A percentile compares a stretch with the other conserved stretches of the same genome.
phyloP scores from a whole-genome alignment of 352 stramenopile genomes.

The Phytophthora europaea region DNA sequence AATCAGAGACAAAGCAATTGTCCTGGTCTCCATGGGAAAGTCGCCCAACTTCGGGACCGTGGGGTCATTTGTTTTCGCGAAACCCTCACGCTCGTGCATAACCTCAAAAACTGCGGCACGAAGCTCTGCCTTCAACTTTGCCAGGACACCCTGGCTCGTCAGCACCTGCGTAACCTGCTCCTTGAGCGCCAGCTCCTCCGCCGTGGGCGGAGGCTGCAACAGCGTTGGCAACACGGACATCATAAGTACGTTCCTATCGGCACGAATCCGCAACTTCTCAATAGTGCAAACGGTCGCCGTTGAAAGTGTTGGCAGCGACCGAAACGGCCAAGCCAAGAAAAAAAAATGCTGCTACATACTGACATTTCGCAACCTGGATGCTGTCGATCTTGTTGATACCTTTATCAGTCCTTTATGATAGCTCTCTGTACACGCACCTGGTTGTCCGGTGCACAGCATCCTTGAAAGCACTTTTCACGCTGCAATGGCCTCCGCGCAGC shows the following conservation, averaged over 20 bases:
- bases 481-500: not conserved
- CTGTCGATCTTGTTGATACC: slow-evolving; percentile 31
- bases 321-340: not conserved
- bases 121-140: slow-evolving; percentile 84
- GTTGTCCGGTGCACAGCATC: not conserved
- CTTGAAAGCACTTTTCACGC: slow-evolving; percentile 6
- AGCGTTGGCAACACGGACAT: slow-evolving; percentile 31
- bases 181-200: slow-evolving; percentile 74
- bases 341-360: slow-evolving; percentile 12
- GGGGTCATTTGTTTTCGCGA: slow-evolving; percentile 20
- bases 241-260: slow-evolving; percentile 12
- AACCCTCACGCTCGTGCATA: slow-evolving; percentile 63
- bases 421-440: slow-evolving; percentile 22
- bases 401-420: slow-evolving; percentile 14
- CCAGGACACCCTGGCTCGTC: slow-evolving; percentile 69
- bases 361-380: slow-evolving; percentile 12
- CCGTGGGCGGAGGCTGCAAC: slow-evolving; percentile 40
- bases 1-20: slow-evolving; percentile 60
- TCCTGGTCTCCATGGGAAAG: slow-evolving; percentile 41
- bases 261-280: slow-evolving; percentile 3
- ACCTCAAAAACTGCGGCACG: slow-evolving; percentile 80
- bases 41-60: slow-evolving; percentile 33
- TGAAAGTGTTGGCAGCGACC: not conserved
- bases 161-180: slow-evolving; percentile 67
- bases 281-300: slow-evolving; percentile 26